These are phyloP conservation scores for Amaranthus hypochondriacus DNA, from an alignment of 148 eudicot species.

Conservation along the genomic window DNA sequence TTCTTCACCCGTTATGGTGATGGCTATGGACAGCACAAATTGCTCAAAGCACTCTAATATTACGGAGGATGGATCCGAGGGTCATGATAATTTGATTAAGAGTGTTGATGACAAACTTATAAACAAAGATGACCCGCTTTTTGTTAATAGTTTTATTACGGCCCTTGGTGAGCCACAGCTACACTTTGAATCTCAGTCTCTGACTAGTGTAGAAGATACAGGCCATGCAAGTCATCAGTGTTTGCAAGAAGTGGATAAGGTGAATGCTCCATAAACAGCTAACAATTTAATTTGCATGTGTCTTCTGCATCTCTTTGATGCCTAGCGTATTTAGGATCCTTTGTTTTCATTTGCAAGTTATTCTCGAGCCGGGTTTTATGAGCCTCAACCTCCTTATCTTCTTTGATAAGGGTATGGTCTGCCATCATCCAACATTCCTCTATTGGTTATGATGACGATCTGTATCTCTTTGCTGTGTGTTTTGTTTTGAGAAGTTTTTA, in stretches of 20 bases:
- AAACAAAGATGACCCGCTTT: conserved; percentile 11
- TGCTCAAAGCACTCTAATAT: conserved; percentile 9
- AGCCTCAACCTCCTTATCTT: too few species aligned
- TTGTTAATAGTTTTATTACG: background rate
- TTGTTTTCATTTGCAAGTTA: too few species aligned
- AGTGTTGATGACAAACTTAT: conserved; percentile 8
- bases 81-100: conserved; percentile 11
- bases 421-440: too few species aligned
- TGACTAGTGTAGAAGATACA: conserved; percentile 5
- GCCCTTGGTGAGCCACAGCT: conserved; percentile 10
- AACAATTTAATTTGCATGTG: background rate
- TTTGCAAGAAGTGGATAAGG: conserved; percentile 20
- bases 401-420: too few species aligned
- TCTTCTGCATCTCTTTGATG: background rate
- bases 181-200: background rate
- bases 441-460: too few species aligned
- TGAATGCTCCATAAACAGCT: conserved; percentile 15
- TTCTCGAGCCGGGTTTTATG: too few species aligned
- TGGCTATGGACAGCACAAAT: background rate
- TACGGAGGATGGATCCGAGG: conserved; percentile 7
- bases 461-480: too few species aligned
- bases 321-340: too few species aligned
- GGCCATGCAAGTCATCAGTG: conserved; percentile 4
- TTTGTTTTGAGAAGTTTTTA: too few species aligned
- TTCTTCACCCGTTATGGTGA: conserved; percentile 6